Conservation (phyloP, 2,329 filamentous ascomycete species). For the Pleomassaria siparia region DNA sequence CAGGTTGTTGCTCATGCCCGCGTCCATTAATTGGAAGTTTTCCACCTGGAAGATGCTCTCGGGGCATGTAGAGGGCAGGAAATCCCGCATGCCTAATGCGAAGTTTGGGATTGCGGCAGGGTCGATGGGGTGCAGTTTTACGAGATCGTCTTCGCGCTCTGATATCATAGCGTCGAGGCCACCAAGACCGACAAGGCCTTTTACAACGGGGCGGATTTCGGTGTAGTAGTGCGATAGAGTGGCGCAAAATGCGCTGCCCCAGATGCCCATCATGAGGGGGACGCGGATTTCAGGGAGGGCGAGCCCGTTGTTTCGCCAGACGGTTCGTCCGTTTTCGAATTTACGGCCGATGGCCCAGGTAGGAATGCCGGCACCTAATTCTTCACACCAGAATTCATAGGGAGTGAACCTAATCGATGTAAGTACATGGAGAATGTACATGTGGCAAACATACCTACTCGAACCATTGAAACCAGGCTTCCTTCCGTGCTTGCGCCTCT, state of each 20-base stretch:
- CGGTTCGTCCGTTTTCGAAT: constrained; percentile 71
- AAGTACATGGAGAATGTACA: constrained; percentile 2
- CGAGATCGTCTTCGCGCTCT: constrained; percentile 78
- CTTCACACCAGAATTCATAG: constrained; percentile 94
- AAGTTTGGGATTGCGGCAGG: constrained; percentile 91
- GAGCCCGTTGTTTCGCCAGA: constrained; percentile 64
- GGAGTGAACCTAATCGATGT: constrained; percentile 60
- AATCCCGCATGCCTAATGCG: constrained; percentile 74
- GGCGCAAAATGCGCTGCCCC: constrained; percentile 94
- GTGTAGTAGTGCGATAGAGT: constrained; percentile 95
- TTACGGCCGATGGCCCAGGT: constrained; percentile 88
- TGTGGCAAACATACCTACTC: constrained; percentile 61
- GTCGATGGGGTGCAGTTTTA: constrained; percentile 92
- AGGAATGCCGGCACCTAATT: constrained; percentile 86
- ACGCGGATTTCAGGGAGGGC: constrained; percentile 82
- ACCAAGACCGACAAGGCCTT: constrained; percentile 71
- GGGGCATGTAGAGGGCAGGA: constrained; percentile 75
- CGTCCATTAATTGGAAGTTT: constrained; percentile 77
- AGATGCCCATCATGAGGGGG: constrained; percentile 87
- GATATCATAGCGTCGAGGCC: constrained; percentile 81
- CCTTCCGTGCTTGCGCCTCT: constrained; percentile 54
- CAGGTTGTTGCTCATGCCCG: constrained; percentile 97
- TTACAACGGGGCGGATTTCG: constrained; percentile 82
- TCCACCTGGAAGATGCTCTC: constrained; percentile 69
- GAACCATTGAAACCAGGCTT: constrained; percentile 98